Base-by-base conservation (phyloP, 352 stramenopile genomes). In the Bremia lactucae region DNA sequence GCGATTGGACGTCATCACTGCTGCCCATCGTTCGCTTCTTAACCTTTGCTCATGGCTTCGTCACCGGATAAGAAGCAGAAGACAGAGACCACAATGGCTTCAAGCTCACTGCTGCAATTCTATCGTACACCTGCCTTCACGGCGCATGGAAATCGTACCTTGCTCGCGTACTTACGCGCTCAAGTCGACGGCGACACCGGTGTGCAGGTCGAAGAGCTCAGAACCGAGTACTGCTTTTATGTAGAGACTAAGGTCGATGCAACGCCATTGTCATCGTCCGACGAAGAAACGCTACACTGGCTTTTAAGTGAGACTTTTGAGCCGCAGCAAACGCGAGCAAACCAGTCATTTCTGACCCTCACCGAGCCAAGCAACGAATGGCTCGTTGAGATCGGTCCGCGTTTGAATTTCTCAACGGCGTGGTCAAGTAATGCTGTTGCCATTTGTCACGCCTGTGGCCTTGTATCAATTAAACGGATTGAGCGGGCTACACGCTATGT, bases 401-500 rank as follows among this genome's bases (percentile, higher is more conserved):
- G 96, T 13, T 89, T 99, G 73, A 97, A 92, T 42, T 99, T 99
- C 61, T 96, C 91, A 10, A 98, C 95, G 8, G 93, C 96, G 5
- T 98, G 96, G 75, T 98, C 90, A 33, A 98, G 91, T 25, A 99
- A 99, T 62, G 95, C 95, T 16, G 84, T 96, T 4, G 89, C 87
- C 44, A 98, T 99, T 56, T 98, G 88, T 64, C 64, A 95, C 23
- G 86, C 90, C 0, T 98, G 91, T 49, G 91, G 91, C 31, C 59
- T 98, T 20, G 57, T 63, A 4, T 49, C 62, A 16, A 72, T 99
- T 47, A 84, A 80, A 47, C 79, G 96, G 45, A 87, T 99, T 20
- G 96, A 99, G 70, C 76, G 89, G 38, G 96, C 86, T 13, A 87
- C 79, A 28, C 75, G 95, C 10, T 98, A 97, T 62, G 46, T 80